Percentiles rank a stretch among this genome's conserved stretches.
phyloP scores from a whole-genome alignment of 305 asterid species.

The Rubia peregrina region DNA sequence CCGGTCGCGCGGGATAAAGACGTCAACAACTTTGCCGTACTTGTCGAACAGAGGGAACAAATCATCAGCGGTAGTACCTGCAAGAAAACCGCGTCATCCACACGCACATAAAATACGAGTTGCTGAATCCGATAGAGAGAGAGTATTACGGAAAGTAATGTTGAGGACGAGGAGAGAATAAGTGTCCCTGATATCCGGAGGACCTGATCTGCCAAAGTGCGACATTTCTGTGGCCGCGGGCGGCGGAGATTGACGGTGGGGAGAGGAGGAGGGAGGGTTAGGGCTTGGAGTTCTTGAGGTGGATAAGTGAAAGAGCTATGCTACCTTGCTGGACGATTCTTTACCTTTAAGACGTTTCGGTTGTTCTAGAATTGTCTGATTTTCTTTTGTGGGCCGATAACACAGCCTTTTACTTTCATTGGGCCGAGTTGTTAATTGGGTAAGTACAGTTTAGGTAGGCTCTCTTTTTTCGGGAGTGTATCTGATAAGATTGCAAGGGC shows the following conservation, averaged over 20 bases:
- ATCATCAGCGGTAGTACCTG: slow-evolving; percentile 96
- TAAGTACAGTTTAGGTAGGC: not conserved
- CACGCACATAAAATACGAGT: not conserved
- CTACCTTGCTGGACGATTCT: not conserved
- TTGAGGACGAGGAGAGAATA: slow-evolving; percentile 92
- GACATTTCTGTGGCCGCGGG: slow-evolving; percentile 43
- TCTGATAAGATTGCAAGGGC: no score
- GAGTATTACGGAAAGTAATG: slow-evolving; percentile 73
- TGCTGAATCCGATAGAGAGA: not conserved
- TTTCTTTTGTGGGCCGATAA: not conserved
- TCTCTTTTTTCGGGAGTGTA: no score
- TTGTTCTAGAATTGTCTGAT: not conserved
- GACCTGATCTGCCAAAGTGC: slow-evolving; percentile 98
- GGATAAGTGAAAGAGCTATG: not conserved
- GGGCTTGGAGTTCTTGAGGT: slow-evolving; percentile 5
- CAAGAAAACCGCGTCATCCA: slow-evolving; percentile 5
- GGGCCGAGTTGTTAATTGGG: not conserved
- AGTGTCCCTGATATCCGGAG: slow-evolving; percentile 96
- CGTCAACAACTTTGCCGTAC: slow-evolving; percentile 95
- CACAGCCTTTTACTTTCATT: not conserved
- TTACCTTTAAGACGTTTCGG: not conserved
- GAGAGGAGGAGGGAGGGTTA: not conserved
- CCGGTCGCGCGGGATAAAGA: slow-evolving; percentile 90
- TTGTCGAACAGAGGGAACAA: slow-evolving; percentile 88
- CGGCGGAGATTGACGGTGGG: not conserved